Evolutionary conservation across 257 asterid species (phyloP).

Genomic region (Primulina huaijiensis): DNA sequence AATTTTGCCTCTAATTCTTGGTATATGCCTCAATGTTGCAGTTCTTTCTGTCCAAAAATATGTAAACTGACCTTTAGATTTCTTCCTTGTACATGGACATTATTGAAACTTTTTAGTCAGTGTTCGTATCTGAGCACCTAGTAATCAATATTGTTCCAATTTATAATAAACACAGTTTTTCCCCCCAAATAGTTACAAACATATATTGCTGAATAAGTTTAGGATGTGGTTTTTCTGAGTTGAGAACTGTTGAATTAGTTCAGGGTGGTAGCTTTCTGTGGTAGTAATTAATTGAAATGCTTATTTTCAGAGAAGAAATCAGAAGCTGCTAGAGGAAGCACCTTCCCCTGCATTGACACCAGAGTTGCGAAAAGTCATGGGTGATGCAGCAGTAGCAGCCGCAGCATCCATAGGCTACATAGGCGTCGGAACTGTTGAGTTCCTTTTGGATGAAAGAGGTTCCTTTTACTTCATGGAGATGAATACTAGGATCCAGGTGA

Average conservation of each 20-base stretch:
- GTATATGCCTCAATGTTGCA: not conserved
- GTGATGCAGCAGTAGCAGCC: constrained; percentile 99
- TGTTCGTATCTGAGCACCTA: not conserved
- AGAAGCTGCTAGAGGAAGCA: constrained; percentile 96
- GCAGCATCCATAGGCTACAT: constrained; percentile 95
- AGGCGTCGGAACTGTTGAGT: constrained; percentile 96
- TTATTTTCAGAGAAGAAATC: constrained; percentile 81
- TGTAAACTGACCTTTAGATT: not conserved
- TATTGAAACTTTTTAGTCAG: not conserved
- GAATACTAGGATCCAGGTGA: constrained; percentile 99
- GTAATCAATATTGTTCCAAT: not conserved
- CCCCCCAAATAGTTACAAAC: not conserved
- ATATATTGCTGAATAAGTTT: too few relatives aligned
- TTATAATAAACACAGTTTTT: not conserved
- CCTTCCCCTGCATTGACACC: constrained; percentile 97
- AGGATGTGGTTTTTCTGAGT: not conserved
- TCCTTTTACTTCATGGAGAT: constrained; percentile 98
- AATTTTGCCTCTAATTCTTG: constrained; percentile 10
- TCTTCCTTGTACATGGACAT: not conserved
- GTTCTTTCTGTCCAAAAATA: not conserved
- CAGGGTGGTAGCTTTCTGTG: not conserved
- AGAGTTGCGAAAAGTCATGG: constrained; percentile 96
- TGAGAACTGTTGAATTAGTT: not conserved
- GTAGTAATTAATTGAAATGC: constrained; percentile 7
- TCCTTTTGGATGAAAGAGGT: constrained; percentile 96